phyloP scores from a whole-genome alignment of 1,139 yeast species.

The Debaryomycetaceae sp. region DNA sequence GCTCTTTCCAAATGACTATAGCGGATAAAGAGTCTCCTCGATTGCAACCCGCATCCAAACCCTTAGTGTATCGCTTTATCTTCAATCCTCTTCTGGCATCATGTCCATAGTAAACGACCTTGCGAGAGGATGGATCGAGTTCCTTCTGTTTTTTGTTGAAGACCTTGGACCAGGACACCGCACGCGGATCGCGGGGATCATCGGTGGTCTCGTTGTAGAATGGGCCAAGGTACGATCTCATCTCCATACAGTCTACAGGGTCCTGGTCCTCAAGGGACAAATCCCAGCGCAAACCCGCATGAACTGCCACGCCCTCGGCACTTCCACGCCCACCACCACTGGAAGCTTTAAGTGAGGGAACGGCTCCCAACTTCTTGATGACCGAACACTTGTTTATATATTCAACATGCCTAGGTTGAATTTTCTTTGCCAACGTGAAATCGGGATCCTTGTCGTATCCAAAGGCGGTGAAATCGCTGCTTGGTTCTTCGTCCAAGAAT shows the following conservation, averaged over 20 bases:
- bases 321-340: conserved; percentile 16
- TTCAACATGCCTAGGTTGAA: conserved; percentile 57
- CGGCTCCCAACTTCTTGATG: conserved; percentile 58
- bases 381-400: conserved; percentile 62
- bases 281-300: conserved; percentile 75
- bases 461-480: conserved; percentile 6
- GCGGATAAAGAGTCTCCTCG: conserved; percentile 72
- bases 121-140: conserved; percentile 16
- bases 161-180: conserved; percentile 61
- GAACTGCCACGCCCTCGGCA: conserved; percentile 64
- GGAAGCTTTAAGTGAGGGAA: conserved; percentile 41
- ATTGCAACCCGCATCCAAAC: conserved; percentile 81
- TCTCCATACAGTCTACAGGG: conserved; percentile 57
- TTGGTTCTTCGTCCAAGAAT: conserved; percentile 6
- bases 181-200: conserved; percentile 44
- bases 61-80: conserved; percentile 62
- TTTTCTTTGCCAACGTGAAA: conserved; percentile 53
- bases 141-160: conserved; percentile 54
- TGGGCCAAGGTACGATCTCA: conserved; percentile 61
- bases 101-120: conserved; percentile 82
- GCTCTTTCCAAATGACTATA: conserved; percentile 43
- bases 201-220: conserved; percentile 50
- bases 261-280: conserved; percentile 53
- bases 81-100: conserved; percentile 79
- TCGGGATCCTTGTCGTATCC: conserved; percentile 54